Evolutionary conservation across 192 early-diverging fungal genomes (phyloP), one percentile per base, ranked within the genome.

Genomic region (Coemansia sp.): DNA sequence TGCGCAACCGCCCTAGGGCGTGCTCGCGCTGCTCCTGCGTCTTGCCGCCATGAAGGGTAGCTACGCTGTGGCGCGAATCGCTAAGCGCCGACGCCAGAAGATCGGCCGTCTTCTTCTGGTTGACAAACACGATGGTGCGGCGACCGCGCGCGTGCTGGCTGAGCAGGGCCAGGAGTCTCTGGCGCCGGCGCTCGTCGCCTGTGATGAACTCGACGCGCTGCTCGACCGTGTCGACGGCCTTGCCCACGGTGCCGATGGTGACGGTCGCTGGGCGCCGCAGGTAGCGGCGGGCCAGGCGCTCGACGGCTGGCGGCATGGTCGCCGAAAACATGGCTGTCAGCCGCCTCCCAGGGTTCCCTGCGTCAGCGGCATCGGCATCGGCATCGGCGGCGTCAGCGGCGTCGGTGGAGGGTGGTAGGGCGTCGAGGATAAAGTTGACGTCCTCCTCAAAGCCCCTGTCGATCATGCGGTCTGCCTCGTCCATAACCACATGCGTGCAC

Each of bases 281-380:
- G 75, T 97, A 99, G 69, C 85, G 85, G 74, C 92, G 93, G 13
- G 94, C 97, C 26, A 99, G 62, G 19, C 93, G 80, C 73, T 99
- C 97, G 7, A 99, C 94, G 1, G 86, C 87, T 2, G 92, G 50
- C 5, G 96, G 96, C 94, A 99, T 97, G 4, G 96, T 99, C 10
- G 96, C 96, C 13, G 95, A 97, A 72, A 99, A 99, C 95, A 99
- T 97, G 59, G 93, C 91, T 1, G 97, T 99, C 68, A 98, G 97
- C 28, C 96, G 82, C 63, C 83, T 93, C 55, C 81, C 33, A 39
- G 46, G 46, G 39, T 28, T 34, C 15, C 36, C 46, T 9, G n/a
- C 36, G 78, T 29, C 49, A 34, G 18, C 53, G 32, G 9, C 55
- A 67, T 22, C 62, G 56, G 3, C 57, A 52, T n/a, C n/a, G n/a